These are phyloP conservation scores for Metarhizium robertsii DNA, from an alignment of 2,329 filamentous ascomycete genomes.

Conservation along the genomic window DNA sequence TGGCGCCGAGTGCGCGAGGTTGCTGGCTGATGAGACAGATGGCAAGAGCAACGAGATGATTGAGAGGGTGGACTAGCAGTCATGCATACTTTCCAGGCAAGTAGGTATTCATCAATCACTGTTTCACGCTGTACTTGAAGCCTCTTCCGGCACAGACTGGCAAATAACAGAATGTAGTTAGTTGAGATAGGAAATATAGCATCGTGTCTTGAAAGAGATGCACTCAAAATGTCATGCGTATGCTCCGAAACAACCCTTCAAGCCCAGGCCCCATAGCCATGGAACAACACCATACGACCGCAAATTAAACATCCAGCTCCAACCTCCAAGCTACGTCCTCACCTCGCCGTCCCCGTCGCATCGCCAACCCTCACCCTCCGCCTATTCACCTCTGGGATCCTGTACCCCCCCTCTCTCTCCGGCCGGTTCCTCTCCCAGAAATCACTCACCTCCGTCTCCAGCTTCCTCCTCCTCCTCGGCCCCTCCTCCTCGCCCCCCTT, in stretches of 20 bases:
- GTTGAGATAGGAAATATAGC: no score
- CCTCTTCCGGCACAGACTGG: no score
- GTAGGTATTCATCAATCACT: no score
- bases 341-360: neutral
- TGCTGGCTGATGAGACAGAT: slow-evolving; percentile 8
- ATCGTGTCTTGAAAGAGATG: no score
- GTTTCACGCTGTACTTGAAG: no score
- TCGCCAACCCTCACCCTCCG: slow-evolving; percentile 5
- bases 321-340: no score
- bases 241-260: no score
- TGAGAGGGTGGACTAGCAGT: slow-evolving; percentile 10
- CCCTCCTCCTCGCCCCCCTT: slow-evolving; percentile 7
- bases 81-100: neutral
- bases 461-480: slow-evolving; percentile 11
- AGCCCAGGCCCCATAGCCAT: neutral
- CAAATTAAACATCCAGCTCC: no score
- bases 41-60: slow-evolving; percentile 11
- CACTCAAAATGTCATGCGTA: no score
- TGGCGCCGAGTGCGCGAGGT: slow-evolving; percentile 4
- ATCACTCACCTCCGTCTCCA: slow-evolving; percentile 27
- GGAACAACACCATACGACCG: neutral
- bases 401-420: slow-evolving; percentile 29
- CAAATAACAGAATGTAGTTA: no score
- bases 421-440: slow-evolving; percentile 31
- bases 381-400: slow-evolving; percentile 29